Evolutionary conservation across 2,329 filamentous ascomycete genomes (phyloP).

Genomic region (Aspergillus novofumigatus): DNA sequence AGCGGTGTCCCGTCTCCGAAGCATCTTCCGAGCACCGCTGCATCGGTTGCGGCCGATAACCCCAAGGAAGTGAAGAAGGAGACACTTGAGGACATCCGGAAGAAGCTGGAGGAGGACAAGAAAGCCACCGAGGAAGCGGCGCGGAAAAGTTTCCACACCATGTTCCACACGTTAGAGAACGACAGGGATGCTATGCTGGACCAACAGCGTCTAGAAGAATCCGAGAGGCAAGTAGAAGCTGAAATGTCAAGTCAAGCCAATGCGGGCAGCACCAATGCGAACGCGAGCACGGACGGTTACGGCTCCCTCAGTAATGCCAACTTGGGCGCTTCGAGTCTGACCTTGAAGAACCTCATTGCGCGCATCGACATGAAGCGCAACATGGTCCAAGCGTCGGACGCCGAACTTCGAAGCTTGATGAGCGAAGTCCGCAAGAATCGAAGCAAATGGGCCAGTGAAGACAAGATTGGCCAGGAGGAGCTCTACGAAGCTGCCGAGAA

Average conservation of each 20-base stretch:
- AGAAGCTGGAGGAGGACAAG: constrained; percentile 87
- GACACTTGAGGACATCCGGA: constrained; percentile 80
- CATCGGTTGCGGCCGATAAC: constrained; percentile 58
- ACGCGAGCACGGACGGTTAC: constrained; percentile 61
- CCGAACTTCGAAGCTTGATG: constrained; percentile 86
- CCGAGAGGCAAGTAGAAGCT: constrained; percentile 91
- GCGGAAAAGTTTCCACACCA: constrained; percentile 83
- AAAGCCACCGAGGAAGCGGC: constrained; percentile 86
- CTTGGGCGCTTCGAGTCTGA: constrained; percentile 90
- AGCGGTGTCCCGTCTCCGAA: constrained; percentile 65
- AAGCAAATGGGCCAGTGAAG: constrained; percentile 98
- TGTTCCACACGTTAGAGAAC: constrained; percentile 93
- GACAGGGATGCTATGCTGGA: constrained; percentile 96
- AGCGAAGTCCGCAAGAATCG: constrained; percentile 97
- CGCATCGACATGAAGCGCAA: constrained; percentile 90
- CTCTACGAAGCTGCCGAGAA: constrained; percentile 96
- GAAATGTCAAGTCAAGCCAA: constrained; percentile 70
- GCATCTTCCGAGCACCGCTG: constrained; percentile 63
- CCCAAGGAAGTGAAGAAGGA: constrained; percentile 56
- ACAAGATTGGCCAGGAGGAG: constrained; percentile 95
- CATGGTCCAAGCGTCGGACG: constrained; percentile 85
- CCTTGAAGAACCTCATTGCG: constrained; percentile 93
- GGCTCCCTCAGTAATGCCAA: constrained; percentile 91
- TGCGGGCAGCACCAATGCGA: constrained; percentile 53
- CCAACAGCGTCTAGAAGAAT: constrained; percentile 93